Evolutionary conservation across 2,329 filamentous ascomycete genomes (phyloP), one percentile per base, ranked within the genome.

Genomic region (Emergomyces pasteurianus): DNA sequence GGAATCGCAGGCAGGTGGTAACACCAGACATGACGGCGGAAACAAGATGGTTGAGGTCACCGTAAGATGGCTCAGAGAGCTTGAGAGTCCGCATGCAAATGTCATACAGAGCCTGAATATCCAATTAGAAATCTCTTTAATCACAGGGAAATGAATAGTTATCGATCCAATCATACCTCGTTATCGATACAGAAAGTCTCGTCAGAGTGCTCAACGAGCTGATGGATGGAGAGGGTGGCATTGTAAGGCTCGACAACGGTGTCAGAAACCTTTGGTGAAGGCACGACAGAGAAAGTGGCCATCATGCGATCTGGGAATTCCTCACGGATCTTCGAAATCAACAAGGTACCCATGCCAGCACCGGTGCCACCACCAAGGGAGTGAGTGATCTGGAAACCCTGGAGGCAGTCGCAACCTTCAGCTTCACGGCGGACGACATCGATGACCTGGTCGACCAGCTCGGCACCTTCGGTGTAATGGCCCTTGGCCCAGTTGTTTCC

Each of bases 401-500:
- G 94, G 67, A 99, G 92, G 86, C 90, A 96, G 85, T 99, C 94
- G 77, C 94, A 97, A 78, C 89, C 90, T 82, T 99, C 94, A 70
- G 94, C 92, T 85, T 99, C 94, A 73, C 94, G 92, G 77, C 94
- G 94, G 75, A 99, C 92, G 68, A 99, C 94, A 77, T 97, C 94
- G 71, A 99, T 86, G 70, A 99, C 94, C 75, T 96, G 85, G 83
- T 99, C 94, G 70, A 99, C 94, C 66, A 97, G 86, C 83, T 99
- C 94, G 70, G 94, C 94, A 86, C 94, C 94, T 83, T 99, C 94
- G 68, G 94, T 99, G 86, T 99, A 99, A 79, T 99, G 94, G 82
- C 94, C 94, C 88, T 97, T 99, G 80, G 94, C 94, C 94, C 94
- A 99, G 87, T 97, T 97, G 90, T 99, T 99, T 81, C 94, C 94